Conservation (phyloP, 1,139 yeast species). For the Candida frijolesensis region DNA sequence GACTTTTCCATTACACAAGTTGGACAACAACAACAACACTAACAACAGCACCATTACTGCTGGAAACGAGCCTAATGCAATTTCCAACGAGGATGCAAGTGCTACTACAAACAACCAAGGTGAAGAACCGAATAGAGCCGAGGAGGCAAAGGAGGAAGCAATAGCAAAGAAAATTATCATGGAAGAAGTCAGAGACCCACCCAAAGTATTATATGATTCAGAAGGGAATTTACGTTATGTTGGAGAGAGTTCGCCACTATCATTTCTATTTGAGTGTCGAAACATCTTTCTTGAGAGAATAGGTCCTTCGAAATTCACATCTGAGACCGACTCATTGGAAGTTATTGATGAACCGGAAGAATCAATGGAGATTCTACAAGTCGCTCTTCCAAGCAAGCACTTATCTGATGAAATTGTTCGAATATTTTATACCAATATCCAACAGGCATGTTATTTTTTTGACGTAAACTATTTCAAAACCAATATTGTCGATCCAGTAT, state of each 20-base stretch:
- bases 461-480: conserved; percentile 12
- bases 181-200: conserved; percentile 8
- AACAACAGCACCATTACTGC: background rate
- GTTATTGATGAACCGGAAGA: conserved; percentile 16
- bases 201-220: conserved; percentile 14
- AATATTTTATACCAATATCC: conserved; percentile 12
- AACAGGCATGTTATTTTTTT: conserved; percentile 15
- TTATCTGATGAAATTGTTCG: conserved; percentile 9
- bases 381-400: conserved; percentile 14
- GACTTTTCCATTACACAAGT: conserved; percentile 16
- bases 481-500: conserved; percentile 13
- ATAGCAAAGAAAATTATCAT: conserved; percentile 6
- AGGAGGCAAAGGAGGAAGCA: conserved; percentile 12
- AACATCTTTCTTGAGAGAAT: conserved; percentile 19
- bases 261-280: conserved; percentile 26
- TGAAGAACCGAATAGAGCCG: background rate
- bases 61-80: background rate
- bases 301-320: conserved; percentile 16
- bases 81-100: background rate
- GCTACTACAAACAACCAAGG: background rate
- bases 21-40: conserved; percentile 9
- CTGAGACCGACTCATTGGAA: conserved; percentile 11
- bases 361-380: conserved; percentile 13
- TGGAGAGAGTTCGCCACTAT: conserved; percentile 28
- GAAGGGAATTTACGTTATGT: conserved; percentile 24